Conservation (phyloP, 768 basidiomycete species). For the Mycena crocata region DNA sequence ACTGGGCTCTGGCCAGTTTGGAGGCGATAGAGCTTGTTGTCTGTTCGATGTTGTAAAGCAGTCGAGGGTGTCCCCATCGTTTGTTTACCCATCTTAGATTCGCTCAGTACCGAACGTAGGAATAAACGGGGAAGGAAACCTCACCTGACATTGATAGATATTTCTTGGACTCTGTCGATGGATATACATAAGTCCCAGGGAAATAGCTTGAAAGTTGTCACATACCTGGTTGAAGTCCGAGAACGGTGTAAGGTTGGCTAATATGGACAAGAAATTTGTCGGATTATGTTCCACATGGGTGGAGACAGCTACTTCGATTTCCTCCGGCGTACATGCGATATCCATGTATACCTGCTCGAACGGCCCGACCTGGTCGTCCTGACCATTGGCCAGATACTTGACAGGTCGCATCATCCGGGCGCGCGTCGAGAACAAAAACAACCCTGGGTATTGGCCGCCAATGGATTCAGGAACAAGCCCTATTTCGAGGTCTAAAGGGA, state of each 20-base stretch:
- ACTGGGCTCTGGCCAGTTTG: conserved; percentile 96
- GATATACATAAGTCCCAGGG: conserved; percentile 12
- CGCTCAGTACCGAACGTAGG: neutral
- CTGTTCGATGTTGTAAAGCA: conserved; percentile 90
- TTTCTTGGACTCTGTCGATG: conserved; percentile 81
- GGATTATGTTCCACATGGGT: conserved; percentile 95
- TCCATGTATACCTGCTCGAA: conserved; percentile 99
- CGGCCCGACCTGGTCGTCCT: conserved; percentile 90
- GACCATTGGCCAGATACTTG: conserved; percentile 87
- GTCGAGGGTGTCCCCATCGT: conserved; percentile 99
- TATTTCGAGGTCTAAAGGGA: conserved; percentile 95
- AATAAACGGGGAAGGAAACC: neutral
- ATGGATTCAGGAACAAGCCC: conserved; percentile 89
- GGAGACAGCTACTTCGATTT: conserved; percentile 80
- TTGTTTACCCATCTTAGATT: conserved; percentile 95
- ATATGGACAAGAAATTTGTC: conserved; percentile 94
- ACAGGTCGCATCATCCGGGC: conserved; percentile 99
- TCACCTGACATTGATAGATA: conserved; percentile 92
- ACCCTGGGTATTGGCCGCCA: conserved; percentile 96
- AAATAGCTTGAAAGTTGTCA: conserved; percentile 27
- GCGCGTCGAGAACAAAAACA: conserved; percentile 89
- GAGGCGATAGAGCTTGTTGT: conserved; percentile 97
- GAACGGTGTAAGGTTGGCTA: conserved; percentile 98
- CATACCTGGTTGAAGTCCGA: conserved; percentile 98
- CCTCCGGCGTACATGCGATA: conserved; percentile 90